Evolutionary conservation across 2,329 filamentous ascomycete genomes (phyloP), one percentile per base, ranked within the genome.

Genomic region (Graphilbum fragrans): DNA sequence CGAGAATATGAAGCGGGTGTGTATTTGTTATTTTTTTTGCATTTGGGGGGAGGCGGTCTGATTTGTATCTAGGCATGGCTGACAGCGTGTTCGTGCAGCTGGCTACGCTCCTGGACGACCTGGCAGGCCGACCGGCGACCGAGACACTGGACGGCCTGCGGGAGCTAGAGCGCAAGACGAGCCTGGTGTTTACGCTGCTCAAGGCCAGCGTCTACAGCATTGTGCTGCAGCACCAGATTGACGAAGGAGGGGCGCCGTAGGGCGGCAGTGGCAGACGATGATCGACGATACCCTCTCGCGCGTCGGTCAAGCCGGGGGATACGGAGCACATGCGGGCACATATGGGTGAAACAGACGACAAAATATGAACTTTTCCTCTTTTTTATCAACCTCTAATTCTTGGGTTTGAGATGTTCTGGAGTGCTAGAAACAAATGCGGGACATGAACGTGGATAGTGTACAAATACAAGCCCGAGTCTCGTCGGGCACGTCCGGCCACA

Each of bases 201-300:
- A 98, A 98, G 68, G 90, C 92, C 17, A 96, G 90, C 61, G 92
- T 98, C 49, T 98, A 98, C 66, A 94, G 85, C 58, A 98, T 98
- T 66, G 88, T 98, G 47, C 62, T 98, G 66, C 90, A 98, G 72
- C 90, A 96, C 72, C 86, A 96, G 72, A 86, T 94, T 54, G 80
- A 82, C 48, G 84, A 80, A 62, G 82, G 76, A 38, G 69, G 70
- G 27, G 25, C 22, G 9, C 5, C 61, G 52, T 19, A 2, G 18
- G 16, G 7, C 18, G n/a, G 11, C 3, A 25, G 34, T 3, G 25
- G 11, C 2, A 12, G 34, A 37, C 4, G 32, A 32, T 14, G 29
- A 33, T 35, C 31, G 38, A 42, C 35, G 45, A 47, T 45, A 47
- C 45, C 45, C 45, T 42, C 37, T 42, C 45, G 42, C 42, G 45